Conservation (phyloP, 345 rosid species). For the Microcos paniculata region DNA sequence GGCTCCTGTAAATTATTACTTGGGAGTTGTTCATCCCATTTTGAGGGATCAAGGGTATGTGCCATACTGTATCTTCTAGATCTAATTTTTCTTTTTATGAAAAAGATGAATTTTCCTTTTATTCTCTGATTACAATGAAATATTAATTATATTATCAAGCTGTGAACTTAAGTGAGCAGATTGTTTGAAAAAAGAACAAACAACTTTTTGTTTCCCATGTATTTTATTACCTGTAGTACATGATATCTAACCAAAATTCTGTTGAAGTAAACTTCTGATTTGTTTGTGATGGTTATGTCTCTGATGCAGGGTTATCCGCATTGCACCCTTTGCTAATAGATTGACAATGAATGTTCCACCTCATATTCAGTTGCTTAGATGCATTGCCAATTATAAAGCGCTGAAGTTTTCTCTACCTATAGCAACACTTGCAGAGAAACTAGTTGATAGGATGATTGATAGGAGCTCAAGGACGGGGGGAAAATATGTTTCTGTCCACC, state of each 20-base stretch:
- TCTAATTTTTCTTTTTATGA: neutral
- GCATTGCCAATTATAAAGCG: conserved; percentile 86
- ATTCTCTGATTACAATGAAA: neutral
- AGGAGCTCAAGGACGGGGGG: conserved; percentile 71
- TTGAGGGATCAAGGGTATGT: conserved; percentile 74
- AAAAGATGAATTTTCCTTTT: neutral
- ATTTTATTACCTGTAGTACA: neutral
- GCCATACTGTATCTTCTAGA: neutral
- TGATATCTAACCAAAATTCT: conserved; percentile 1
- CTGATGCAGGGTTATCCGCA: conserved; percentile 70
- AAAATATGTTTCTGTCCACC: conserved; percentile 81
- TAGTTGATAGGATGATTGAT: conserved; percentile 67
- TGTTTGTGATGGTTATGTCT: conserved; percentile 15
- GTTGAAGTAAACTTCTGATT: neutral
- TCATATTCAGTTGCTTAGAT: conserved; percentile 78
- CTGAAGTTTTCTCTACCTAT: conserved; percentile 68
- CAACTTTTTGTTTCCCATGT: neutral
- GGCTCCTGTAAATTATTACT: conserved; percentile 70
- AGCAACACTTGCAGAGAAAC: conserved; percentile 56
- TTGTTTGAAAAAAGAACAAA: neutral
- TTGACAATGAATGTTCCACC: conserved; percentile 93
- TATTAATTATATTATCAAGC: neutral
- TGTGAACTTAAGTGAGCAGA: neutral
- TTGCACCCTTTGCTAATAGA: conserved; percentile 94
- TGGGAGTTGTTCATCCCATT: conserved; percentile 61